A percentile compares a stretch with the other conserved stretches of the same genome.
Evolutionary conservation across 2,329 filamentous ascomycete genomes (phyloP).

Genomic region (Trichoderma citrinoviride): DNA sequence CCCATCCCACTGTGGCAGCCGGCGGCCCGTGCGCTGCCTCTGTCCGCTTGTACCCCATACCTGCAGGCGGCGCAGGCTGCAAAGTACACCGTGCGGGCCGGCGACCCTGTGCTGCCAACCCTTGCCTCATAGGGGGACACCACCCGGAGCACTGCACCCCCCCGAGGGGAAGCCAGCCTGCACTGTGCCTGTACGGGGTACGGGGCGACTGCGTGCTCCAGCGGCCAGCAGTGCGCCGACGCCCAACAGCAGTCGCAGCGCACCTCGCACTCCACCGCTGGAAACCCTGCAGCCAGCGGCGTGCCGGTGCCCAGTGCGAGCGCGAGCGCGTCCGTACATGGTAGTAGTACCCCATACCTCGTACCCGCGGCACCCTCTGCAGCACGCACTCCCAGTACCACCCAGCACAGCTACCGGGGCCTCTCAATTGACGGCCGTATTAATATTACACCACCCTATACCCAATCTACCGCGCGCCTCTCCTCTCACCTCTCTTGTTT

Average conservation of each 20-base stretch:
- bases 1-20: neutral
- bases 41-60: neutral
- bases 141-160: too few species aligned
- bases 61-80: neutral
- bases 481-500: conserved; percentile 2
- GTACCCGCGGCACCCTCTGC: neutral
- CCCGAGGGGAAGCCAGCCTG: too few species aligned
- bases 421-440: conserved; percentile 9
- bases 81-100: neutral
- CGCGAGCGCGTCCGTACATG: neutral
- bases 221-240: neutral
- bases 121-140: too few species aligned
- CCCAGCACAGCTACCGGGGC: too few species aligned
- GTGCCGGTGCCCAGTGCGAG: too few species aligned
- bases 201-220: neutral
- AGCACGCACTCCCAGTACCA: neutral
- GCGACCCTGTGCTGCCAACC: too few species aligned
- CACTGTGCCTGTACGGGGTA: too few species aligned
- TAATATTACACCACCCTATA: conserved; percentile 21
- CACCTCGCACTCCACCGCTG: neutral
- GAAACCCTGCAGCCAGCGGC: neutral
- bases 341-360: neutral
- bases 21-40: conserved; percentile 6
- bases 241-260: neutral
- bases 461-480: conserved; percentile 8